Percentiles rank a stretch among this genome's conserved stretches.
phyloP scores from a whole-genome alignment of 495 filamentous ascomycete genomes.

The Trichoderma erinaceum region DNA sequence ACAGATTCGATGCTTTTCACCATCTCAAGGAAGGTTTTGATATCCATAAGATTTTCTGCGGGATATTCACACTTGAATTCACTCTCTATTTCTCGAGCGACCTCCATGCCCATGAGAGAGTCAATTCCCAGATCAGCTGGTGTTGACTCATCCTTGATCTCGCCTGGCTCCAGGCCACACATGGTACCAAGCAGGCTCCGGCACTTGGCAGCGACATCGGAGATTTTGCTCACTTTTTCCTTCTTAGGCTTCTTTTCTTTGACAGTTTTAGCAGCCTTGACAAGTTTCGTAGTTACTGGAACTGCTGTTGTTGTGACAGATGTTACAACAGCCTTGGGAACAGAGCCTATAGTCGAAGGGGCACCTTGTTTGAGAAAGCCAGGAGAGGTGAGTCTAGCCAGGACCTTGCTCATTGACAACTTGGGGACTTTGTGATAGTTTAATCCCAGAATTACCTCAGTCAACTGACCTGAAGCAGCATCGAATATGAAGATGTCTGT shows the following conservation, averaged over 20 bases:
- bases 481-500: slow-evolving; percentile 48
- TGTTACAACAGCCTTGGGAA: no score
- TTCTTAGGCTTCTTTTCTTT: no score
- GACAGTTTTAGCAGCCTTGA: no score
- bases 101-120: slow-evolving; percentile 51
- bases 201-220: no score
- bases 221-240: no score
- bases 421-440: not conserved
- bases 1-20: slow-evolving; percentile 17
- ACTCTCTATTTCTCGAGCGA: slow-evolving; percentile 44
- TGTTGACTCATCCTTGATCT: slow-evolving; percentile 34
- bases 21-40: slow-evolving; percentile 22
- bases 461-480: slow-evolving; percentile 28
- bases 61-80: slow-evolving; percentile 37
- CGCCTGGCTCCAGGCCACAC: slow-evolving; percentile 38
- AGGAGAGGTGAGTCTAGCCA: no score
- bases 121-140: slow-evolving; percentile 50
- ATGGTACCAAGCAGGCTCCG: slow-evolving; percentile 28
- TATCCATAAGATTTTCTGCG: slow-evolving; percentile 32
- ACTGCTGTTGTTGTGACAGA: no score
- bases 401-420: no score
- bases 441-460: slow-evolving; percentile 40
- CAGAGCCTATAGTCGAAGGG: no score
- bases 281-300: no score
- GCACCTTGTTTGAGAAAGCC: no score